Base-by-base conservation (phyloP, 805 yeast genomes). In the Metschnikowia peoriensis region DNA sequence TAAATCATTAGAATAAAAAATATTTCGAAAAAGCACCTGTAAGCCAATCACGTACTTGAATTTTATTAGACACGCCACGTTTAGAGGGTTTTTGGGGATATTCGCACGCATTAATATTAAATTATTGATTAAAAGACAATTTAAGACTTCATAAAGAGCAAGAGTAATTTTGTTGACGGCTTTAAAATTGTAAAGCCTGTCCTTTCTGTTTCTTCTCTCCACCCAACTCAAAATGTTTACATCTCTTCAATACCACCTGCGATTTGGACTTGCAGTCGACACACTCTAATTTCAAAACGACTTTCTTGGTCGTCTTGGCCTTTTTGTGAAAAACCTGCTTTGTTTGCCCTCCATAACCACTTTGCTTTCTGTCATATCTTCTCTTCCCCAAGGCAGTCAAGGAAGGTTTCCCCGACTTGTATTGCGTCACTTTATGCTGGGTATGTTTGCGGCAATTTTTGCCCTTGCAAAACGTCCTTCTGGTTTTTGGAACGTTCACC, bases 171-270 rank as follows among this genome's bases (percentile, higher is more conserved):
- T 22, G 22, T 4, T 22, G 22, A 22, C 22, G 4, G 22, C 22
- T 22, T 22, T 22, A 22, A 22, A 93, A 93, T 86, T 94, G 98
- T 80, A 93, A 86, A 81, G 99, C 99, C 83, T 90, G 97, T 80
- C 99, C 99, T 91, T 93, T 93, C 84, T 94, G 97, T 84, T 93
- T 93, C 89, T 88, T 94, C 86, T 94, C 98, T 86, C 99, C 99
- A 87, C 99, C 99, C 77, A 93, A 91, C 85, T 93, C 99, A 81
- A 93, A 94, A 85, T 94, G 99, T 93, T 93, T 93, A 88, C 98
- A 93, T 86, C 99, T 90, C 94, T 94, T 94, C 80, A 93, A 85
- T 60, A 97, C 76, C 68, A 93, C 85, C 85, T 94, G 98, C 73
- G 96, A 86, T 88, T 90, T 94, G 83, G 97, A 88, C 91, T 93